Base-by-base conservation (phyloP, 139 green algal species). In the Volvox reticuliferus region DNA sequence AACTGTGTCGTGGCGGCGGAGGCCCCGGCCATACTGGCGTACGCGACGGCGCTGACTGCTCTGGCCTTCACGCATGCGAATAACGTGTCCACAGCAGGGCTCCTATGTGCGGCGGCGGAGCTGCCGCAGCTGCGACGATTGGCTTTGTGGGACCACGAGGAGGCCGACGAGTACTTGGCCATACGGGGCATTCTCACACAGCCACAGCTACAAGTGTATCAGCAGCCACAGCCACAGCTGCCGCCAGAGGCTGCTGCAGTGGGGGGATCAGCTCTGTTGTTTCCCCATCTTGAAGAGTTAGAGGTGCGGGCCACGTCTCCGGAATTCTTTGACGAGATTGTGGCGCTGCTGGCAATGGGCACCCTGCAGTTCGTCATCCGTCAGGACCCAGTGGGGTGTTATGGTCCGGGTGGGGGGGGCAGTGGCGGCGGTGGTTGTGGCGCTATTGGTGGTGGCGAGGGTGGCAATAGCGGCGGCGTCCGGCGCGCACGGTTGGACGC, bases 61-160 rank as follows among this genome's bases (percentile, higher is more conserved):
- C 86, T 90, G 50, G 50, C 30, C 24, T 90, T 84, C 73, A 90
- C 73, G 30, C 86, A 90, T 75, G 28, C n/a, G 17, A 75, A 90
- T 55, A 84, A 76, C 71, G 73, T 1, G 12, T 76, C 50, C 2
- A 90, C 86, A 22, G 50, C 21, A 22, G 86, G 32, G n/a, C 50
- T 90, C 30, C 86, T 90, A n/a, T 19, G 28, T 22, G 55, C 55
- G 0, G 86, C 86, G 30, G 86, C 73, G 19, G 30, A 28, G 30
- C 73, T 90, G 86, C 86, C 86, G 50, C 14, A 0, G 20, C 86
- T 90, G 71, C 50, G 32, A 13, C 86, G 86, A 3, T 55, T 90
- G 71, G 86, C 71, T 50, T 1, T 90, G 44, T 84, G 86, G 86
- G 86, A 90, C 73, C 86, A 90, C 73, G 86, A 90, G 73, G 86